These are phyloP conservation scores for Trichoderma sp. DNA, from an alignment of 2,329 filamentous ascomycete species.

Conservation along the genomic window DNA sequence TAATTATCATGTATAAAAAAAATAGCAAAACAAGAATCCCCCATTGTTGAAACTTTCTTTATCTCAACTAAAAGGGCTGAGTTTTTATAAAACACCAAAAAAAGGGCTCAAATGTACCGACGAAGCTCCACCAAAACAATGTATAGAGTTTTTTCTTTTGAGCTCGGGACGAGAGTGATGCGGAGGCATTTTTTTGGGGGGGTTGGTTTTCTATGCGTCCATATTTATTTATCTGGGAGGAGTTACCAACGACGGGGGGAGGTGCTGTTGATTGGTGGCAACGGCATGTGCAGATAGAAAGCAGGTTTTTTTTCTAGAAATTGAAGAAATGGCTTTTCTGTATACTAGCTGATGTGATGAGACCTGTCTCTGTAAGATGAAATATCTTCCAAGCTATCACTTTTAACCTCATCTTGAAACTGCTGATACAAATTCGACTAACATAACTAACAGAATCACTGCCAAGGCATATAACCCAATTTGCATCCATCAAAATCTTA, in stretches of 20 bases:
- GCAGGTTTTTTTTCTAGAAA: conserved; percentile 16
- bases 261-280: conserved; percentile 17
- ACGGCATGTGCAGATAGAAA: conserved; percentile 24
- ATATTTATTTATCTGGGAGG: conserved; percentile 2
- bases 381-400: not conserved
- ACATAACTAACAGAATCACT: not conserved
- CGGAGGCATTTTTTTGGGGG: not conserved
- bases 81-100: not conserved
- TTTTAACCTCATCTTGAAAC: not conserved
- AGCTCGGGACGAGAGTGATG: not conserved
- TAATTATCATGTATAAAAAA: conserved; percentile 46
- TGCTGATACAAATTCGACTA: not conserved
- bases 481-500: not conserved
- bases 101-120: not conserved
- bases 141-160: conserved; percentile 7
- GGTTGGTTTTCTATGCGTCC: conserved; percentile 1
- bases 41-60: conserved; percentile 24
- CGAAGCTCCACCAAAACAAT: not conserved
- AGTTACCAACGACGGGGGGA: conserved; percentile 16
- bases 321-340: conserved; percentile 12
- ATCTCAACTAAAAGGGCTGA: not conserved
- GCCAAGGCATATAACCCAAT: not conserved
- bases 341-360: not conserved
- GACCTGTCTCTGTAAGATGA: not conserved
- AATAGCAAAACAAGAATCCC: conserved; percentile 21